These are phyloP conservation scores for Parascedosporium putredinis DNA, from an alignment of 2,329 filamentous ascomycete genomes.

Conservation along the genomic window DNA sequence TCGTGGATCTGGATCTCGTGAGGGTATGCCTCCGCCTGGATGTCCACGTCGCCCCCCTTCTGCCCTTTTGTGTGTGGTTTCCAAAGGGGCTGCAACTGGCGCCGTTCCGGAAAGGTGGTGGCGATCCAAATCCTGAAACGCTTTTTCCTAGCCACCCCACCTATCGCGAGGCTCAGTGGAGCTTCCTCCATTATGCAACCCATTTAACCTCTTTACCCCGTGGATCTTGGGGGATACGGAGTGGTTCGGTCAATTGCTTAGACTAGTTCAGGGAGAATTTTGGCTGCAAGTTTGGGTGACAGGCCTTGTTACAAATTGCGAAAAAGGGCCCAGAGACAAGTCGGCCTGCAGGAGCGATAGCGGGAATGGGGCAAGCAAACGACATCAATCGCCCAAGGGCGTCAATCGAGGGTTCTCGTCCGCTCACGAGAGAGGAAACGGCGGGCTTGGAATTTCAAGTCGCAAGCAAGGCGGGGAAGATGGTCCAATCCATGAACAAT, in stretches of 20 bases:
- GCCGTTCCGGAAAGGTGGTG: neutral
- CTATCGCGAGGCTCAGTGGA: neutral
- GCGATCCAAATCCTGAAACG: conserved; percentile 5
- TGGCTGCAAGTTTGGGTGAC: neutral
- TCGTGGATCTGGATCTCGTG: too few relatives aligned
- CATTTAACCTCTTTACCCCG: conserved; percentile 7
- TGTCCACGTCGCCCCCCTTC: too few relatives aligned
- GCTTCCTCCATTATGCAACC: conserved; percentile 3
- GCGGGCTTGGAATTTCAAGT: neutral
- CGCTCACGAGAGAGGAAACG: too few relatives aligned
- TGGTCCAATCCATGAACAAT: neutral
- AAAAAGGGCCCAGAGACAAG: neutral
- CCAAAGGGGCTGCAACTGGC: neutral
- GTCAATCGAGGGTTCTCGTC: too few relatives aligned
- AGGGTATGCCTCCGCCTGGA: neutral
- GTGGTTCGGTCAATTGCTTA: neutral
- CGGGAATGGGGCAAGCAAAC: too few relatives aligned
- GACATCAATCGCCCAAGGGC: too few relatives aligned
- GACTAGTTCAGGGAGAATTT: neutral
- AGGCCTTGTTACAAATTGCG: neutral
- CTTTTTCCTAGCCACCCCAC: neutral
- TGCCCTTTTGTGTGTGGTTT: too few relatives aligned
- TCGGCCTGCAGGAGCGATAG: too few relatives aligned
- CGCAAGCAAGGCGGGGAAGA: neutral
- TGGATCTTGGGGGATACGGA: neutral